These are phyloP conservation scores for Rugiboletus extremiorientalis DNA, from an alignment of 1,284 basidiomycete species.

Conservation along the genomic window DNA sequence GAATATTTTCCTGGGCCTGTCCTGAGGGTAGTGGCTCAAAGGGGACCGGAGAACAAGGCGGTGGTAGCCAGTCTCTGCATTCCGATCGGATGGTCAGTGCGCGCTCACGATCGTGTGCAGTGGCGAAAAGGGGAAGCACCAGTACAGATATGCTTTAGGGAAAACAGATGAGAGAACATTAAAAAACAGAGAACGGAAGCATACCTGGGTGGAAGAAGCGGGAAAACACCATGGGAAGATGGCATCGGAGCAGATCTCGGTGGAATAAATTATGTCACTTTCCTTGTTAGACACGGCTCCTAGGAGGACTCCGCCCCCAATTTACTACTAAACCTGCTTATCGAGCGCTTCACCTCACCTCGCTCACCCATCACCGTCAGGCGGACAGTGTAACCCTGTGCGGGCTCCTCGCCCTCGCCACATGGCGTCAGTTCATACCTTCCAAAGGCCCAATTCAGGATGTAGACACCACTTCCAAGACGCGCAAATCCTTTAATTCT, in stretches of 20 bases:
- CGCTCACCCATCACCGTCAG: constrained; percentile 88
- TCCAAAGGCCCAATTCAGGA: constrained; percentile 92
- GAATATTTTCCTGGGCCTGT: constrained; percentile 22
- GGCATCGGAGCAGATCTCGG: constrained; percentile 13
- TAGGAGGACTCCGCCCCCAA: constrained; percentile 41
- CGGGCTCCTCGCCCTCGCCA: constrained; percentile 32
- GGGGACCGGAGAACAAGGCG: constrained; percentile 3
- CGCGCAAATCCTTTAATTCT: constrained; percentile 82
- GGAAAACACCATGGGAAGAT: constrained; percentile 48
- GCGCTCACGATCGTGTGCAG: constrained; percentile 50
- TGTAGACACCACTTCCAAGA: constrained; percentile 49
- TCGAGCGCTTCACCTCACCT: constrained; percentile 68
- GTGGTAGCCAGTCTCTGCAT: constrained; percentile 15
- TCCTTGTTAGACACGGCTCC: constrained; percentile 13
- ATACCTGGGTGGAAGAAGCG: constrained; percentile 54
- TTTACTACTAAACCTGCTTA: constrained; percentile 54
- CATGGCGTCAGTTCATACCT: constrained; percentile 66
- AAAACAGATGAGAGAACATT: neutral
- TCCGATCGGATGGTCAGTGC: constrained; percentile 34
- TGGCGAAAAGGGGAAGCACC: constrained; percentile 63
- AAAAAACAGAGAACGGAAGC: neutral
- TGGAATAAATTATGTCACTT: constrained; percentile 10
- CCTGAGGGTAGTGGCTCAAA: neutral
- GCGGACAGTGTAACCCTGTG: constrained; percentile 43
- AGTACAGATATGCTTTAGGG: constrained; percentile 51